Conservation (phyloP, 1,284 basidiomycete species). For the Moniliophthora roreri region DNA sequence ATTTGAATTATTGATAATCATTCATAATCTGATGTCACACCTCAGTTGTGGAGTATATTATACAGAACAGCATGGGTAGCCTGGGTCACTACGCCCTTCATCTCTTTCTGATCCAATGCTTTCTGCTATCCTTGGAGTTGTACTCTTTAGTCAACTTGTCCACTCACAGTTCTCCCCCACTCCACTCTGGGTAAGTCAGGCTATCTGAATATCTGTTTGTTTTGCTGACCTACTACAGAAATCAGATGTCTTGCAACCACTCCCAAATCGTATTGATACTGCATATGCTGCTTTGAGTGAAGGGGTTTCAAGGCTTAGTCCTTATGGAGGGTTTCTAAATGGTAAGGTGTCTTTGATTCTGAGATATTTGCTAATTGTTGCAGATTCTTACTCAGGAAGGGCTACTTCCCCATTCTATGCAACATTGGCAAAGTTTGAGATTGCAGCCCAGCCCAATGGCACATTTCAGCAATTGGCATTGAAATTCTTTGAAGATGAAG, state of each 20-base stretch:
- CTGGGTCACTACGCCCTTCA: too few relatives aligned
- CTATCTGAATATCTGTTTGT: neutral
- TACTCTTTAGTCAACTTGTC: too few relatives aligned
- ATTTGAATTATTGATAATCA: too few relatives aligned
- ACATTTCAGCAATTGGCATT: neutral
- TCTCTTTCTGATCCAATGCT: too few relatives aligned
- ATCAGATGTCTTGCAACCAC: neutral
- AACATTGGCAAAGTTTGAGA: neutral
- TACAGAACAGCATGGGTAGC: too few relatives aligned
- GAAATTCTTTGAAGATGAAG: neutral
- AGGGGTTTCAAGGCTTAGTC: neutral
- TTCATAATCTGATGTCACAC: too few relatives aligned
- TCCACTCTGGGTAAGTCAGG: neutral
- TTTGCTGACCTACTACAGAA: neutral
- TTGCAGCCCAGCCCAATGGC: neutral
- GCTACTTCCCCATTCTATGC: neutral
- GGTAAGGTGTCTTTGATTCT: neutral
- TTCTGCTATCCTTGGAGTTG: too few relatives aligned
- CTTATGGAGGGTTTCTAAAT: too few relatives aligned
- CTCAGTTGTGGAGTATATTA: too few relatives aligned
- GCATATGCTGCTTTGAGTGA: neutral
- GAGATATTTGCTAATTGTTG: neutral
- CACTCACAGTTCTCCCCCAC: neutral
- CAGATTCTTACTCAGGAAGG: neutral
- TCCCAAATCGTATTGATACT: neutral